A percentile compares a stretch with the other conserved stretches of the same genome.
phyloP scores from a whole-genome alignment of 305 asterid genomes.

The Rubia occidens region DNA sequence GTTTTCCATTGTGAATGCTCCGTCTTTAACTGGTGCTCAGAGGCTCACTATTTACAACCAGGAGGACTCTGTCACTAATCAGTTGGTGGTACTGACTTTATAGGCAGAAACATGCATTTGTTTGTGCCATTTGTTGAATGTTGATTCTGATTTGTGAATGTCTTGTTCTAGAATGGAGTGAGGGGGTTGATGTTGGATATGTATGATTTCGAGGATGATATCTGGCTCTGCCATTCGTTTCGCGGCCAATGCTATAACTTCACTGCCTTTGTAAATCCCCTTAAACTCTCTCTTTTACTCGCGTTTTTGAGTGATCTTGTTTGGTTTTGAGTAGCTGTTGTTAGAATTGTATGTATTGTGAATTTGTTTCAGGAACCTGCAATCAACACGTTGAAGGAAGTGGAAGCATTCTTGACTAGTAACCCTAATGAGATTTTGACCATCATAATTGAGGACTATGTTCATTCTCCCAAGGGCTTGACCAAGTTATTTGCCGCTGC shows the following conservation, averaged over 20 bases:
- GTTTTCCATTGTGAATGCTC: conserved; percentile 86
- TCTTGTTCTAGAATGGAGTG: conserved; percentile 69
- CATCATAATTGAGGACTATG: conserved; percentile 92
- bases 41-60: conserved; percentile 89
- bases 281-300: conserved; percentile 10
- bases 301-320: conserved; percentile 8
- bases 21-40: conserved; percentile 60
- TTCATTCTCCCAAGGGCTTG: conserved; percentile 75
- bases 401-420: conserved; percentile 80
- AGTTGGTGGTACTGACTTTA: conserved; percentile 51
- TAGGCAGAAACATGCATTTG: conserved; percentile 8
- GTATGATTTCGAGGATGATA: conserved; percentile 91
- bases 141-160: conserved; percentile 12
- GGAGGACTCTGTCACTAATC: conserved; percentile 88
- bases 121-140: not conserved
- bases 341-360: conserved; percentile 15
- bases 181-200: conserved; percentile 98
- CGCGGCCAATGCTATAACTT: conserved; percentile 90
- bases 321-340: conserved; percentile 10
- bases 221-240: conserved; percentile 97
- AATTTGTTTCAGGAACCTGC: conserved; percentile 58
- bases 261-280: conserved; percentile 74
- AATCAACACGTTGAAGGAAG: conserved; percentile 65
- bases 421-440: conserved; percentile 80
- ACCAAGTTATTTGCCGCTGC: conserved; percentile 65